Conservation (phyloP, 1,139 yeast species). For the Debaryomyces nepalensis region DNA sequence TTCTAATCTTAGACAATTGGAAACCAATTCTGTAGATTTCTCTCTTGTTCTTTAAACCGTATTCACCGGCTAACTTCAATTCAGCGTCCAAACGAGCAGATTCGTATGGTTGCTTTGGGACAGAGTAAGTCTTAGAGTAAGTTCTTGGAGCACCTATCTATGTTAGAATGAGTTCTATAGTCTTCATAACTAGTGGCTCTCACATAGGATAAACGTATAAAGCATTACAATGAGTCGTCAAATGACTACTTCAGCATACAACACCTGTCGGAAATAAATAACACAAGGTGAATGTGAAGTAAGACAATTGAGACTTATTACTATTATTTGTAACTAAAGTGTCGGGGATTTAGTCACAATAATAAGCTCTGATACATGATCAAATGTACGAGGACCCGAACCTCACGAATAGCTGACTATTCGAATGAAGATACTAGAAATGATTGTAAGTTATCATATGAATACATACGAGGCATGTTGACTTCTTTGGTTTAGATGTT, state of each 20-base stretch:
- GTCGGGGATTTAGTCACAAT: conserved; percentile 82
- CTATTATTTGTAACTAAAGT: conserved; percentile 63
- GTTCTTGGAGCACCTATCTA: conserved; percentile 91
- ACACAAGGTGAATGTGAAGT: background rate
- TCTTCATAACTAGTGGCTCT: background rate
- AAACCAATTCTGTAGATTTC: conserved; percentile 98
- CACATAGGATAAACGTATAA: conserved; percentile 2
- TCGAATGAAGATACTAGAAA: conserved; percentile 11
- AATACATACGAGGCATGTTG: conserved; percentile 63
- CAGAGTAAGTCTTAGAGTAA: conserved; percentile 98
- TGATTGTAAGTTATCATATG: conserved; percentile 2
- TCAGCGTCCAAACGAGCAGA: conserved; percentile 99
- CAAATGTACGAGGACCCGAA: conserved; percentile 71
- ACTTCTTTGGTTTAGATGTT: conserved; percentile 27
- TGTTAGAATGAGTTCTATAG: conserved; percentile 29
- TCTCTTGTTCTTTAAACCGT: conserved; percentile 99
- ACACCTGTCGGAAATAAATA: background rate
- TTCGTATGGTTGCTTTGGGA: conserved; percentile 99
- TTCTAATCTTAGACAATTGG: conserved; percentile 99
- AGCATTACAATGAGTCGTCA: conserved; percentile 5
- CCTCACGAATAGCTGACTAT: conserved; percentile 40
- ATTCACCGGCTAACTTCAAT: conserved; percentile 99
- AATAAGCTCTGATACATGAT: conserved; percentile 33
- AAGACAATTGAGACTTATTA: conserved; percentile 15
- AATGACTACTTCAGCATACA: conserved; percentile 2